These are phyloP conservation scores for Pseudogymnoascus verrucosus DNA, from an alignment of 2,329 filamentous ascomycete genomes.

Conservation along the genomic window DNA sequence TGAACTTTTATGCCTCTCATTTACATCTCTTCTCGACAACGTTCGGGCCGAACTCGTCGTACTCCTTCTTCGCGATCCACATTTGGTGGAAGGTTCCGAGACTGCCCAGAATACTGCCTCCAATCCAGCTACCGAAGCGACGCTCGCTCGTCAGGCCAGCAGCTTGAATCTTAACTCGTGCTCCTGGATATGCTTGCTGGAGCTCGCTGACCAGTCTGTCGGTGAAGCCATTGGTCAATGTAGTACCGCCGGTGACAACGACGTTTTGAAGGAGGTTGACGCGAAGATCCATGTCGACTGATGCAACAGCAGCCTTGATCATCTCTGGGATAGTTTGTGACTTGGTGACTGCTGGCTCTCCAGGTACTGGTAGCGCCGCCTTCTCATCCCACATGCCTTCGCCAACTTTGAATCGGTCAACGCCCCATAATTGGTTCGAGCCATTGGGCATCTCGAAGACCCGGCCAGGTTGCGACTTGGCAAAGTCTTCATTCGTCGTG, in stretches of 20 bases:
- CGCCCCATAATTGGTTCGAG: slow-evolving; percentile 88
- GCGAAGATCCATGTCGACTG: slow-evolving; percentile 82
- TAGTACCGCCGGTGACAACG: slow-evolving; percentile 84
- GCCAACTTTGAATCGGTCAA: slow-evolving; percentile 75
- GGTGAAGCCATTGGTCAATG: slow-evolving; percentile 82
- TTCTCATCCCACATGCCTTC: slow-evolving; percentile 89
- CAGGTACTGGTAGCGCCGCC: slow-evolving; percentile 51
- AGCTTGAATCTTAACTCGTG: slow-evolving; percentile 81
- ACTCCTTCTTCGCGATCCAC: slow-evolving; percentile 98
- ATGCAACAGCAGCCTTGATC: slow-evolving; percentile 66
- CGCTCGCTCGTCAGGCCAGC: slow-evolving; percentile 80
- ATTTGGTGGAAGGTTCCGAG: slow-evolving; percentile 98
- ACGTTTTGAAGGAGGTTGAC: slow-evolving; percentile 79
- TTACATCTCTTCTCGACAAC: slow-evolving; percentile 97
- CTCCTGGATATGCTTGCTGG: slow-evolving; percentile 70
- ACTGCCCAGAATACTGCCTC: slow-evolving; percentile 90
- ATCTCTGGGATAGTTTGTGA: slow-evolving; percentile 77
- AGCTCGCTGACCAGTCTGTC: slow-evolving; percentile 85
- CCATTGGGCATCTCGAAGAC: slow-evolving; percentile 97
- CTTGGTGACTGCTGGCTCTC: slow-evolving; percentile 46
- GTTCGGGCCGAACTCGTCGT: slow-evolving; percentile 83
- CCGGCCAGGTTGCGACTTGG: slow-evolving; percentile 64
- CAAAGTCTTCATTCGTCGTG: slow-evolving; percentile 63
- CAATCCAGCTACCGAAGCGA: slow-evolving; percentile 91
- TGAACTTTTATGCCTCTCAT: slow-evolving; percentile 34